These are phyloP conservation scores for Pseudognaphalium luteoalbum DNA, from an alignment of 129 eudicot species.

Conservation along the genomic window DNA sequence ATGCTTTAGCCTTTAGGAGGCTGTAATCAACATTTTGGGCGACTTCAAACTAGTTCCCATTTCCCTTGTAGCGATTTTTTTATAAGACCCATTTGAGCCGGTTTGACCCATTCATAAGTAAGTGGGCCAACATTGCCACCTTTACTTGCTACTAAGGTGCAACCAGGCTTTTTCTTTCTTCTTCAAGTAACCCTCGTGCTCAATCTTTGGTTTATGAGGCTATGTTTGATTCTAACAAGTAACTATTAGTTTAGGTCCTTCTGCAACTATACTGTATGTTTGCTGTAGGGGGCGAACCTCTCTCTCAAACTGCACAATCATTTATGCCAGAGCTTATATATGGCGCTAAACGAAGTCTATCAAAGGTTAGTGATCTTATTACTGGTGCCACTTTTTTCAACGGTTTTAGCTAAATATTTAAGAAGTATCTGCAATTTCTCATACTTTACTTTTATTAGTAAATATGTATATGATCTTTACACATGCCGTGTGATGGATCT, in stretches of 20 bases:
- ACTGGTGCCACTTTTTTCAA: background rate
- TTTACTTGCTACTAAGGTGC: background rate
- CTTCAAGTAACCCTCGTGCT: background rate
- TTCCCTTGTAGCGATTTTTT: background rate
- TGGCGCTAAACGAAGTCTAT: slow-evolving; percentile 72
- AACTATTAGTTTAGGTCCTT: slow-evolving; percentile 60
- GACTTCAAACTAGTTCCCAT: too few relatives aligned
- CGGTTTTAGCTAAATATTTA: background rate
- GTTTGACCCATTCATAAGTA: background rate
- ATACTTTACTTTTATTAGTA: background rate
- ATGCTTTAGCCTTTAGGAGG: too few relatives aligned
- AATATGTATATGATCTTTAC: background rate
- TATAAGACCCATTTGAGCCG: background rate
- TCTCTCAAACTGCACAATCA: slow-evolving; percentile 96
- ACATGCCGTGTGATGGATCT: background rate
- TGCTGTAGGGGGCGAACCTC: slow-evolving; percentile 85
- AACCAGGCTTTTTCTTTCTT: background rate
- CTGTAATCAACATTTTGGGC: too few relatives aligned
- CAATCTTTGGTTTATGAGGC: background rate
- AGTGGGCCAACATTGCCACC: background rate
- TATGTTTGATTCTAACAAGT: slow-evolving; percentile 15
- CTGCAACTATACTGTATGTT: slow-evolving; percentile 73
- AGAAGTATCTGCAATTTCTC: background rate
- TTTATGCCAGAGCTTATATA: slow-evolving; percentile 93
- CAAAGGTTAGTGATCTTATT: slow-evolving; percentile 53